Evolutionary conservation across 192 early-diverging fungal genomes (phyloP), one percentile per base, ranked within the genome.

Genomic region (Podila horticola): DNA sequence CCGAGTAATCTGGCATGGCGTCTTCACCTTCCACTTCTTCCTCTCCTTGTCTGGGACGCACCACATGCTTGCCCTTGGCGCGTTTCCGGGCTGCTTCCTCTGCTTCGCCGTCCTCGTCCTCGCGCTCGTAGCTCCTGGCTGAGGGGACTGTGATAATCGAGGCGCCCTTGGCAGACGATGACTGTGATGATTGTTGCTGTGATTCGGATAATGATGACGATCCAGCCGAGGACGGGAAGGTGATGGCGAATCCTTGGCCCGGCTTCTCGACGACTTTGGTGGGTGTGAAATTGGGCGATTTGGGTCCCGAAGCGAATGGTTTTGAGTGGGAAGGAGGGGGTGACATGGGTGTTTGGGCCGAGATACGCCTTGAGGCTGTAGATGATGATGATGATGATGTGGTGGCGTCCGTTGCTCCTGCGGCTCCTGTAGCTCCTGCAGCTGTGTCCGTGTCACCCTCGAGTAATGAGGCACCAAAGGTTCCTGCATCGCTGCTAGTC

Each of bases 91-190:
- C 24, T 31, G 60, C 29, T 20, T 6, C 30, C 17, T 52, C 71
- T 5, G 19, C 31, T 1, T 50, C 51, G 15, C 68, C 77, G 0
- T 33, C 60, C 5, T 81, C 66, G 5, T 73, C 77, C 2, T 51
- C 68, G 29, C 31, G 41, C 6, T 69, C 66, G 28, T 52, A 38
- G 8, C 15, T 51, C 49, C 71, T 63, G 12, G 71, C 61, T 9
- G 71, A 69, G 1, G 77, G 77, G 20, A 69, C 71, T 28, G 70
- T 60, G 41, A 79, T 79, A 11, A 73, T 63, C 0, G 77, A 81
- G 1, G 70, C 71, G 45, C 70, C 57, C 17, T 59, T 69, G 24
- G 57, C 26, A 11, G 57, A 63, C 12, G 41, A 24, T 19, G 71
- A 17, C 59, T 61, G 59, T 28, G 59, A 58, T 11, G 30, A 11